Conservation (phyloP, 2,329 filamentous ascomycete species). For the Myriosclerotinia scirpicola region DNA sequence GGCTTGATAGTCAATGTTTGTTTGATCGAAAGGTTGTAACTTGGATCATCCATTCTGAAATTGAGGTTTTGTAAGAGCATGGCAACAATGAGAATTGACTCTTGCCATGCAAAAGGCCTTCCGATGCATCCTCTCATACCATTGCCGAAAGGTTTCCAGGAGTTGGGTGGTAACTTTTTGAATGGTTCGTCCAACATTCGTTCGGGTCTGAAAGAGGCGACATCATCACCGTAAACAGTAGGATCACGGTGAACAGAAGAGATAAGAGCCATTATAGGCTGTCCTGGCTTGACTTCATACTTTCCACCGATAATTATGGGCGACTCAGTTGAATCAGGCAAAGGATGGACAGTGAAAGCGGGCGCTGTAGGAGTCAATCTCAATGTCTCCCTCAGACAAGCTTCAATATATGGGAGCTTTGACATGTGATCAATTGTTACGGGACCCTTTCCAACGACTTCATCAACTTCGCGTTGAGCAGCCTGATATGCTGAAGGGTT, state of each 20-base stretch:
- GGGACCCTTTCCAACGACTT: constrained; percentile 49
- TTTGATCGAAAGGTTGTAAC: constrained; percentile 56
- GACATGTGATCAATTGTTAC: constrained; percentile 50
- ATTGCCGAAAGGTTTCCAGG: constrained; percentile 76
- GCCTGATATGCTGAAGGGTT: constrained; percentile 49
- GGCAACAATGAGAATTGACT: constrained; percentile 61
- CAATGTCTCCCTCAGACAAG: constrained; percentile 65
- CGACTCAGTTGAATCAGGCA: constrained; percentile 40
- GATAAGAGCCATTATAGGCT: constrained; percentile 43
- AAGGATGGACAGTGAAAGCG: constrained; percentile 51
- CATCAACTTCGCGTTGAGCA: constrained; percentile 54
- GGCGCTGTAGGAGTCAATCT: constrained; percentile 46
- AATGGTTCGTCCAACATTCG: constrained; percentile 71
- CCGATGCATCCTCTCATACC: constrained; percentile 72
- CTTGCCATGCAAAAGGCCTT: constrained; percentile 73
- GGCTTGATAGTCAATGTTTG: constrained; percentile 63
- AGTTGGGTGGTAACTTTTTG: constrained; percentile 59
- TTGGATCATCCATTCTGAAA: constrained; percentile 60
- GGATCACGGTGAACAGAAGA: constrained; percentile 56
- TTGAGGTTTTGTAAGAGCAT: constrained; percentile 72
- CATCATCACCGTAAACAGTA: constrained; percentile 63
- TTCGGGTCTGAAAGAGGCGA: constrained; percentile 66
- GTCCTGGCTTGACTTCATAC: constrained; percentile 47
- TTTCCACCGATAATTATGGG: constrained; percentile 43
- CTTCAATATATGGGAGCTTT: constrained; percentile 64